Evolutionary conservation across 441 rosid genomes (phyloP), one percentile per base, ranked within the genome.

Genomic region (Hura crepitans): DNA sequence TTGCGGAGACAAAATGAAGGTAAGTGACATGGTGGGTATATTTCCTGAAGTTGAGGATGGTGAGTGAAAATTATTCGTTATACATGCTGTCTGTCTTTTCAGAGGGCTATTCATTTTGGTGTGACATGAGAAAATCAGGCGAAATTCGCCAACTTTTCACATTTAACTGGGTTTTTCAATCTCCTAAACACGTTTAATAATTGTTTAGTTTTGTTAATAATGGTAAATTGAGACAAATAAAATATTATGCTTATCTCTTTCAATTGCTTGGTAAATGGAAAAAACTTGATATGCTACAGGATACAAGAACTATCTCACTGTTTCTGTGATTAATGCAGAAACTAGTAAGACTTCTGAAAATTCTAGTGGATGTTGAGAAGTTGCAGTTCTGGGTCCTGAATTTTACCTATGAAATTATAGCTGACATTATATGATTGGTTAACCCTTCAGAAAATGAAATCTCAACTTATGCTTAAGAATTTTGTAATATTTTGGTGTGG

Each of bases 391-490:
- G 66, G 60, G 50, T 70, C 74, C 70, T 54, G 20, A n/a, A 35
- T 7, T 27, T 17, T 65, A 35, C 69, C 56, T 60, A 35, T 35
- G 66, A 46, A 47, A 54, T 63, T 45, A 23, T 64, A 30, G 49
- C 43, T 27, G 30, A 20, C 60, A n/a, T 62, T 17, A 25, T 72
- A 39, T 55, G 70, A 78, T 77, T 53, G 65, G 67, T 66, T 61
- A 70, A 50, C 72, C 77, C 33, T 69, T 78, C 69, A 27, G 79
- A 74, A 78, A 80, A 72, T 69, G 84, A 83, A 78, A 66, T 62
- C 45, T 74, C 73, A 80, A 81, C 80, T 73, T 66, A 69, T 68
- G 69, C 23, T 65, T 64, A 20, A 27, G 30, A 35, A n/a, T 11
- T 37, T 57, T 6, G 27, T 43, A 58, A 31, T 15, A 39, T 57